Percentiles rank a stretch among this genome's conserved stretches.
Conservation (phyloP, 805 yeast genomes). For the Candida gorgasii region DNA sequence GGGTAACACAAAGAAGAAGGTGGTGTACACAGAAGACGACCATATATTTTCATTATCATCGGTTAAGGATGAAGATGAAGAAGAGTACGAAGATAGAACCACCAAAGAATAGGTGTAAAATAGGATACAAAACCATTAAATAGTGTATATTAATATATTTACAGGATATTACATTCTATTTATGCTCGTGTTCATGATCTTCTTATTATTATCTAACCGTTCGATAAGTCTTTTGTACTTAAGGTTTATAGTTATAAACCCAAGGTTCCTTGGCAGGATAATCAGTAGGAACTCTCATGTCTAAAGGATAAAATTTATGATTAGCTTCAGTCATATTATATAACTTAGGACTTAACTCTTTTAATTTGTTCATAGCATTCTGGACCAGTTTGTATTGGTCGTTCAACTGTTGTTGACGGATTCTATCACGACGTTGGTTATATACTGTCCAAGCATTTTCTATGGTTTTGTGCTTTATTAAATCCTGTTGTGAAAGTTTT, state of each 20-base stretch:
- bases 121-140: neutral
- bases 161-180: neutral
- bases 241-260: slow-evolving; percentile 52
- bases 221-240: too few species aligned
- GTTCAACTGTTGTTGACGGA: slow-evolving; percentile 41
- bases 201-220: neutral
- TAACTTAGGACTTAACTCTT: slow-evolving; percentile 50
- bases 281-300: slow-evolving; percentile 84
- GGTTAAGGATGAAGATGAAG: slow-evolving; percentile 52
- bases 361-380: slow-evolving; percentile 73
- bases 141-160: slow-evolving; percentile 6
- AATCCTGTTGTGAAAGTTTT: slow-evolving; percentile 75
- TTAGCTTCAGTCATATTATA: slow-evolving; percentile 62
- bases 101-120: slow-evolving; percentile 20
- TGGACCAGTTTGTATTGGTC: slow-evolving; percentile 66
- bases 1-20: slow-evolving; percentile 45
- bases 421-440: slow-evolving; percentile 52
- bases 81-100: slow-evolving; percentile 41
- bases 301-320: slow-evolving; percentile 69
- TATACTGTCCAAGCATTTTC: slow-evolving; percentile 77
- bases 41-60: slow-evolving; percentile 79
- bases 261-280: slow-evolving; percentile 82
- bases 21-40: slow-evolving; percentile 68
- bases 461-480: slow-evolving; percentile 79
- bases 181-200: neutral